Percentiles rank a stretch among this genome's conserved stretches.
Conservation (phyloP, 148 eudicot species). For the Salicornia ramosissima region DNA sequence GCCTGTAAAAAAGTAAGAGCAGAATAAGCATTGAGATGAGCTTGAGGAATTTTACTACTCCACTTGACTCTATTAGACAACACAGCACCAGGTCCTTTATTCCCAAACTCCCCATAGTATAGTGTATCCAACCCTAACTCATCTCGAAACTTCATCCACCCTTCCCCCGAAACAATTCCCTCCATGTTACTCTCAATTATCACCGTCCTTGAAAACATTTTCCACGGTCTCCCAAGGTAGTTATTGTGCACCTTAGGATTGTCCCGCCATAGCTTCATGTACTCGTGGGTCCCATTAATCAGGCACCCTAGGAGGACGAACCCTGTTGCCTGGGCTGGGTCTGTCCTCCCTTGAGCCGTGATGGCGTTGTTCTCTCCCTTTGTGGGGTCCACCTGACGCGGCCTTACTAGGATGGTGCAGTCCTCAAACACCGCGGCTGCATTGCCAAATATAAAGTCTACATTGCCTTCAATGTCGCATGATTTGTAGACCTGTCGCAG, state of each 20-base stretch:
- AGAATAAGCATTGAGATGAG: conserved; percentile 52
- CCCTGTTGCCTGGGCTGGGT: conserved; percentile 74
- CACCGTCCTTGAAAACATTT: conserved; percentile 73
- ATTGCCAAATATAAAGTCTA: conserved; percentile 84
- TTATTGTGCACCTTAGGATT: conserved; percentile 66
- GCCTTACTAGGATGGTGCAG: conserved; percentile 61
- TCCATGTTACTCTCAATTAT: conserved; percentile 47
- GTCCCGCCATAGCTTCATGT: conserved; percentile 47
- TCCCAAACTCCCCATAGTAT: conserved; percentile 74
- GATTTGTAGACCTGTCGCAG: conserved; percentile 75
- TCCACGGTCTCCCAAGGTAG: conserved; percentile 87
- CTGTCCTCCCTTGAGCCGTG: conserved; percentile 78
- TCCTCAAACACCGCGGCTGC: conserved; percentile 72
- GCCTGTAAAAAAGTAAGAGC: conserved; percentile 66
- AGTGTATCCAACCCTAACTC: conserved; percentile 57
- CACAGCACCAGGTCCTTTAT: conserved; percentile 52
- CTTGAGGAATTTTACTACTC: conserved; percentile 67
- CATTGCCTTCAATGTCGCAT: conserved; percentile 68
- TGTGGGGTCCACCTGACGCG: conserved; percentile 57
- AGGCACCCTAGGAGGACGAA: conserved; percentile 56
- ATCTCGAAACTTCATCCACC: conserved; percentile 75
- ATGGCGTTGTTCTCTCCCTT: conserved; percentile 75
- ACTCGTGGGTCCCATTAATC: conserved; percentile 63
- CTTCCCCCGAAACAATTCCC: conserved; percentile 37
- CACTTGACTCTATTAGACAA: conserved; percentile 47